These are phyloP conservation scores for Spizellomyces sp. DNA, from an alignment of 192 early-diverging fungal genomes.

Conservation along the genomic window DNA sequence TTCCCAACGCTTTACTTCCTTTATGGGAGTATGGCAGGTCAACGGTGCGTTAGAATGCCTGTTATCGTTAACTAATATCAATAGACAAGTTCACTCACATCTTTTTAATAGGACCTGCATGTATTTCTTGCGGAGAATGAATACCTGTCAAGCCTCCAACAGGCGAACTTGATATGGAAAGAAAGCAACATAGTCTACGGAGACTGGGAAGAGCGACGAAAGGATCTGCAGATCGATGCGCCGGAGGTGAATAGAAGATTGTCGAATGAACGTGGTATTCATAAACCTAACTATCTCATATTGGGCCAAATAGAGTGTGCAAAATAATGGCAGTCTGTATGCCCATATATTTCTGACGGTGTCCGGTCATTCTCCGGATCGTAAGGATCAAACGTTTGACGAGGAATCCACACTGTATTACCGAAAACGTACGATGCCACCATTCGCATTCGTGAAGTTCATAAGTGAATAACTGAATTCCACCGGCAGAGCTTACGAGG, in stretches of 20 bases:
- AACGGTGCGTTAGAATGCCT: background rate
- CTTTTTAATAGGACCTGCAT: background rate
- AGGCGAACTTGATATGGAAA: constrained; percentile 32
- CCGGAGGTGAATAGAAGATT: constrained; percentile 15
- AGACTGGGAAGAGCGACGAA: constrained; percentile 32
- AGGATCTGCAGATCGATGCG: constrained; percentile 34
- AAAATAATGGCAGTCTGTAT: constrained; percentile 53
- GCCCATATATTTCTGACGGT: constrained; percentile 49
- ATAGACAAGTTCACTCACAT: background rate
- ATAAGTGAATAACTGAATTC: constrained; percentile 4
- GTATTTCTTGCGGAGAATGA: constrained; percentile 1
- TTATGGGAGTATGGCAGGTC: background rate
- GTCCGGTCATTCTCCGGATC: constrained; percentile 22
- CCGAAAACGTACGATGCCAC: constrained; percentile 30
- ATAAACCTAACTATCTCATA: background rate
- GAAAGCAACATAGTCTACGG: constrained; percentile 42
- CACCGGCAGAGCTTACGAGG: constrained; percentile 39
- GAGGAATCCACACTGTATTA: constrained; percentile 37
- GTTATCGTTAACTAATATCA: too few relatives aligned
- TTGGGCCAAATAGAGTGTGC: constrained; percentile 29
- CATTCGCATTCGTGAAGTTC: too few relatives aligned
- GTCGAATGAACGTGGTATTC: too few relatives aligned
- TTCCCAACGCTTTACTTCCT: background rate
- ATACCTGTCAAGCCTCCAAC: background rate
- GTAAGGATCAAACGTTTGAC: constrained; percentile 8